Evolutionary conservation across 768 basidiomycete species (phyloP).

Genomic region (Psilocybe cubensis): DNA sequence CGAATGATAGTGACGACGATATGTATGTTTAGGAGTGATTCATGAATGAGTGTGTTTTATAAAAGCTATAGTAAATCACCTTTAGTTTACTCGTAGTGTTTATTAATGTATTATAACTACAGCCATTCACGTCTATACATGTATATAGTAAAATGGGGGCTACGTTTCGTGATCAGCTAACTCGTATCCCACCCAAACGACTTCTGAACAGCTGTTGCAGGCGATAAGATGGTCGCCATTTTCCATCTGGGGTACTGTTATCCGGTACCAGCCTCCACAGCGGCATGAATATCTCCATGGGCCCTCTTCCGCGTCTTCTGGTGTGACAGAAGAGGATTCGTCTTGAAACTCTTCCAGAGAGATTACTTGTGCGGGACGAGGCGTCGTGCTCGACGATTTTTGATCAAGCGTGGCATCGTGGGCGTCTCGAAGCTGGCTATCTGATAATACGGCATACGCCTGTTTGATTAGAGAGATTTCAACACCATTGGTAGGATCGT

Average conservation of each 20-base stretch:
- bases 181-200: conserved; percentile 87
- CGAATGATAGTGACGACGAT: background rate
- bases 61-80: background rate
- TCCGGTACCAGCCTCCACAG: conserved; percentile 70
- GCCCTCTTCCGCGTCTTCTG: conserved; percentile 30
- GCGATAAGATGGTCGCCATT: conserved; percentile 71
- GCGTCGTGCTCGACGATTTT: conserved; percentile 21
- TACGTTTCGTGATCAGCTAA: conserved; percentile 30
- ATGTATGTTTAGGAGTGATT: conserved; percentile 9
- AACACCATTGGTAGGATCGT: conserved; percentile 20
- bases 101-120: background rate
- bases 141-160: background rate
- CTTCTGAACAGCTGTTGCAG: conserved; percentile 80
- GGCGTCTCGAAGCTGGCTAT: conserved; percentile 45
- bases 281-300: conserved; percentile 69
- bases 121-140: background rate
- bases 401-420: conserved; percentile 48
- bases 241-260: conserved; percentile 65
- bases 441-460: conserved; percentile 67
- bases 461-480: conserved; percentile 67
- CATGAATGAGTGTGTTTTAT: background rate
- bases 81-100: background rate
- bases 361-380: conserved; percentile 76
- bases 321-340: conserved; percentile 9
- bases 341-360: conserved; percentile 76